Conservation (phyloP, 2,329 filamentous ascomycete genomes). For the Pezicula radicicola region DNA sequence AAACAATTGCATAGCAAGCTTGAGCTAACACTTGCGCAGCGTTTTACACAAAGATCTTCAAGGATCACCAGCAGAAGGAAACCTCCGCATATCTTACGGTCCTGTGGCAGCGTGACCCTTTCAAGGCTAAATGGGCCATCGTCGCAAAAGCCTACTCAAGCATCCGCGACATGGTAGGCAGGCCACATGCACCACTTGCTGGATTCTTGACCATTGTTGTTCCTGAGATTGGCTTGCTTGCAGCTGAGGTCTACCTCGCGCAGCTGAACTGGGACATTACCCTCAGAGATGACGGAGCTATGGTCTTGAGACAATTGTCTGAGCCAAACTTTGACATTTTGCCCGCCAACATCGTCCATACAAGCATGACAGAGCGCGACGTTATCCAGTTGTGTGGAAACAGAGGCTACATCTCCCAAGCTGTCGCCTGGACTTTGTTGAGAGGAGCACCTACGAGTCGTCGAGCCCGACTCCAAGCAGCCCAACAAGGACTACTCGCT, state of each 20-base stretch:
- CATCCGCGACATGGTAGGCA: too few relatives aligned
- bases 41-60: slow-evolving; percentile 12
- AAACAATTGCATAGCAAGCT: background rate
- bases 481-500: slow-evolving; percentile 15
- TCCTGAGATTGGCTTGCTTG: slow-evolving; percentile 7
- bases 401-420: slow-evolving; percentile 10
- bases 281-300: slow-evolving; percentile 5
- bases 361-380: slow-evolving; percentile 18
- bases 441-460: background rate
- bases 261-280: slow-evolving; percentile 6
- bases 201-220: slow-evolving; percentile 10
- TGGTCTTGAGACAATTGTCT: slow-evolving; percentile 11
- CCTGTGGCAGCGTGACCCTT: slow-evolving; percentile 18
- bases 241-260: slow-evolving; percentile 17
- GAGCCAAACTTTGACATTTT: slow-evolving; percentile 14
- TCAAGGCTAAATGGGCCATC: slow-evolving; percentile 20
- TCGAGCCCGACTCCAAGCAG: background rate
- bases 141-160: slow-evolving; percentile 18
- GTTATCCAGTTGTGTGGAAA: slow-evolving; percentile 17
- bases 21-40: slow-evolving; percentile 1
- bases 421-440: background rate
- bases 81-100: slow-evolving; percentile 14
- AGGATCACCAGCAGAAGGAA: slow-evolving; percentile 16
- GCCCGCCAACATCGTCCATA: slow-evolving; percentile 10
- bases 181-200: slow-evolving; percentile 8